Conservation (phyloP, 148 eudicot species). For the Limonium bicolor region DNA sequence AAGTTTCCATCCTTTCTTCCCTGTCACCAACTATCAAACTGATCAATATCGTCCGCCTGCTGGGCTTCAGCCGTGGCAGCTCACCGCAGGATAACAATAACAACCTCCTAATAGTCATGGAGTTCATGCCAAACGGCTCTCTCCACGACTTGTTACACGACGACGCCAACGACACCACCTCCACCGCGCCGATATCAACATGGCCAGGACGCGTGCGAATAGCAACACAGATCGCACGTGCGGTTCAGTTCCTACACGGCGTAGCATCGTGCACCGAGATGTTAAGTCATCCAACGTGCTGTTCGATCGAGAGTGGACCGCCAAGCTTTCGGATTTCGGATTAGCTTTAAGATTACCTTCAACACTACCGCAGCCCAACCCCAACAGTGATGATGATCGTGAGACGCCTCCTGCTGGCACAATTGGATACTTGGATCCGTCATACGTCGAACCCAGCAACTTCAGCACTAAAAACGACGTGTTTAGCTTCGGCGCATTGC, state of each 20-base stretch:
- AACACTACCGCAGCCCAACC: no score
- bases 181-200: slow-evolving; percentile 9
- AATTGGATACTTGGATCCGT: slow-evolving; percentile 67
- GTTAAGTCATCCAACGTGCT: slow-evolving; percentile 56
- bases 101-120: slow-evolving; percentile 34
- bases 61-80: slow-evolving; percentile 31
- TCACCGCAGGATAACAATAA: neutral
- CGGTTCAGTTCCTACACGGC: slow-evolving; percentile 30
- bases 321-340: slow-evolving; percentile 56
- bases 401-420: slow-evolving; percentile 63
- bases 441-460: slow-evolving; percentile 43
- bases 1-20: slow-evolving; percentile 29
- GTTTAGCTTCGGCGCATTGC: slow-evolving; percentile 58
- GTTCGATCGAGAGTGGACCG: slow-evolving; percentile 41
- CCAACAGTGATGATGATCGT: slow-evolving; percentile 4
- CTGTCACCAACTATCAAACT: slow-evolving; percentile 16
- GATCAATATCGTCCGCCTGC: slow-evolving; percentile 19
- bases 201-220: slow-evolving; percentile 33
- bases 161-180: slow-evolving; percentile 3
- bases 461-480: slow-evolving; percentile 51
- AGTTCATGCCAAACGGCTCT: slow-evolving; percentile 54
- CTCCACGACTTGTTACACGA: slow-evolving; percentile 30
- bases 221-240: slow-evolving; percentile 47
- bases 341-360: no score
- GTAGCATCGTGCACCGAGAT: slow-evolving; percentile 48